These are phyloP conservation scores for Aspergillus hancockii DNA, from an alignment of 495 filamentous ascomycete genomes.

Conservation along the genomic window DNA sequence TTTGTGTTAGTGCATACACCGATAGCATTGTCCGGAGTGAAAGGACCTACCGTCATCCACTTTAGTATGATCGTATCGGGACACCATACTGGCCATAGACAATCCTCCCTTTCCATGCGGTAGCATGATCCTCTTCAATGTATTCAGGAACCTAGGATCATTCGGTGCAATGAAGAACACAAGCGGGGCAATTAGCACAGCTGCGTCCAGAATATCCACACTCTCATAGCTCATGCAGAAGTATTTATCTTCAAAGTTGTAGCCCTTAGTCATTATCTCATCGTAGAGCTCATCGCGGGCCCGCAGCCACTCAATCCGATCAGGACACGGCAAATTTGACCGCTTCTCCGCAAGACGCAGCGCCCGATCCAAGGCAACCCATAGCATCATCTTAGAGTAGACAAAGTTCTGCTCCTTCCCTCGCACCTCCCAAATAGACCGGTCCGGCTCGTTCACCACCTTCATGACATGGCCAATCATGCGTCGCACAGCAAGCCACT, in stretches of 20 bases:
- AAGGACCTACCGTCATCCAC: conserved; percentile 61
- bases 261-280: conserved; percentile 70
- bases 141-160: conserved; percentile 69
- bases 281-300: conserved; percentile 67
- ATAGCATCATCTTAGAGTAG: conserved; percentile 75
- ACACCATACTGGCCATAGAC: conserved; percentile 69
- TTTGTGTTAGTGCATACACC: not conserved
- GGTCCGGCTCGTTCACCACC: conserved; percentile 59
- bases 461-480: conserved; percentile 54
- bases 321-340: conserved; percentile 64
- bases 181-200: conserved; percentile 69
- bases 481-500: conserved; percentile 62
- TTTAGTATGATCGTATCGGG: conserved; percentile 65
- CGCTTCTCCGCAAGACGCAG: conserved; percentile 70
- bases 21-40: not conserved
- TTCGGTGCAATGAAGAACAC: conserved; percentile 76
- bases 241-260: conserved; percentile 61
- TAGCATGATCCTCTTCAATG: conserved; percentile 65
- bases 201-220: conserved; percentile 65
- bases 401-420: conserved; percentile 71
- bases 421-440: conserved; percentile 79
- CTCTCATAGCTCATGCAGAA: conserved; percentile 74
- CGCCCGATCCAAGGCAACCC: conserved; percentile 73
- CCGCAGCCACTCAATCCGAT: conserved; percentile 60
- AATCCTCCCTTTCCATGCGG: conserved; percentile 70